A percentile compares a stretch with the other conserved stretches of the same genome.
Conservation (phyloP, 2,329 filamentous ascomycete species). For the Colletotrichum kahawae region DNA sequence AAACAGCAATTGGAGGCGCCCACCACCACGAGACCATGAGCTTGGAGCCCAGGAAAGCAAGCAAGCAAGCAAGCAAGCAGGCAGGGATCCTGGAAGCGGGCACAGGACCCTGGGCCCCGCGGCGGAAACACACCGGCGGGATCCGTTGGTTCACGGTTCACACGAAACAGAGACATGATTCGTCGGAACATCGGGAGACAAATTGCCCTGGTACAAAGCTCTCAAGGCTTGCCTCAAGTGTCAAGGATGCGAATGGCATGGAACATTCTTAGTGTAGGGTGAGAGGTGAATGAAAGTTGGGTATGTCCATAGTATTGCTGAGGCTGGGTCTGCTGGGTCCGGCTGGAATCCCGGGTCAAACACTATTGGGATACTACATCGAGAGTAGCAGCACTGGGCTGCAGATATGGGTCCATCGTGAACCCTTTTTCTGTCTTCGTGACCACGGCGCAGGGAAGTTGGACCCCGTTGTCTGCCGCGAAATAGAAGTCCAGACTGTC, state of each 20-base stretch:
- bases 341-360: background rate
- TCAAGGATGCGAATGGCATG: background rate
- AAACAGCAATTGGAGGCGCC: slow-evolving; percentile 12
- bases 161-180: background rate
- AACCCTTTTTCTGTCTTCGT: background rate
- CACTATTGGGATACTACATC: background rate
- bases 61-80: background rate
- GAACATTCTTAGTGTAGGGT: background rate
- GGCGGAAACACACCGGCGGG: background rate
- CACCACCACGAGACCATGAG: background rate
- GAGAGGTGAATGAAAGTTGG: background rate
- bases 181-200: background rate
- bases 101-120: background rate
- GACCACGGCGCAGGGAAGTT: background rate
- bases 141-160: background rate
- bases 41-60: background rate
- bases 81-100: background rate
- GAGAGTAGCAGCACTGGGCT: background rate
- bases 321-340: background rate
- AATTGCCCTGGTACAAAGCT: background rate
- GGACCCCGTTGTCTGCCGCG: background rate
- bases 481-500: background rate
- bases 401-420: background rate
- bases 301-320: background rate
- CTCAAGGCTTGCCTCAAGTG: background rate